Evolutionary conservation across 2,329 filamentous ascomycete species (phyloP).

Genomic region (Colletotrichum brevisporum): DNA sequence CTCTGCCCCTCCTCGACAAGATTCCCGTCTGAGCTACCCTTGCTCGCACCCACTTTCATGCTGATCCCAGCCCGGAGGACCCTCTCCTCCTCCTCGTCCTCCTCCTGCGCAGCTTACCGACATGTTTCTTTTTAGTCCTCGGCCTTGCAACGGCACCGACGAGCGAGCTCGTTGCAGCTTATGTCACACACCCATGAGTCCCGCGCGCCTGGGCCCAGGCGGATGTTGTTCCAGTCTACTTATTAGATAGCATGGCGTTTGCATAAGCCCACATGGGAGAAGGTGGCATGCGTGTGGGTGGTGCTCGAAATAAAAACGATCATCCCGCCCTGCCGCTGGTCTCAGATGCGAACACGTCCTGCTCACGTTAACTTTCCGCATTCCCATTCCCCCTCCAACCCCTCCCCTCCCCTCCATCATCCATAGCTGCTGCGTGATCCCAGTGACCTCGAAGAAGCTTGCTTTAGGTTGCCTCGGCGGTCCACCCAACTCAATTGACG

Average conservation of each 20-base stretch:
- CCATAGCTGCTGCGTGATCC: slow-evolving; percentile 27
- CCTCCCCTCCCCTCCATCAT: slow-evolving; percentile 30
- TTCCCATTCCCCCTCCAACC: slow-evolving; percentile 25
- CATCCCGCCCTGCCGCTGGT: slow-evolving; percentile 33
- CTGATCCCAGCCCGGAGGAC: slow-evolving; percentile 27
- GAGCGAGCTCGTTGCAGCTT: slow-evolving; percentile 31
- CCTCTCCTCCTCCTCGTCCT: slow-evolving; percentile 16
- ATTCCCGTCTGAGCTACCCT: slow-evolving; percentile 39
- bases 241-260: background rate
- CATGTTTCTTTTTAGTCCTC: slow-evolving; percentile 23
- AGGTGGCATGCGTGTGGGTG: slow-evolving; percentile 4
- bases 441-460: slow-evolving; percentile 33
- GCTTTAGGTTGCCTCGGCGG: slow-evolving; percentile 30
- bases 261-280: background rate
- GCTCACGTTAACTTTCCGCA: slow-evolving; percentile 28
- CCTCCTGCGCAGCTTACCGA: slow-evolving; percentile 1
- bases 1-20: slow-evolving; percentile 26
- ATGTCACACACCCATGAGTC: background rate
- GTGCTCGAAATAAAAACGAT: slow-evolving; percentile 34
- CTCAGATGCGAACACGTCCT: slow-evolving; percentile 28
- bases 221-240: background rate
- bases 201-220: background rate
- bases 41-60: slow-evolving; percentile 31
- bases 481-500: slow-evolving; percentile 38
- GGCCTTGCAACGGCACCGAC: slow-evolving; percentile 38